Evolutionary conservation across 441 rosid species (phyloP).

Genomic region (Metrosideros polymorpha): DNA sequence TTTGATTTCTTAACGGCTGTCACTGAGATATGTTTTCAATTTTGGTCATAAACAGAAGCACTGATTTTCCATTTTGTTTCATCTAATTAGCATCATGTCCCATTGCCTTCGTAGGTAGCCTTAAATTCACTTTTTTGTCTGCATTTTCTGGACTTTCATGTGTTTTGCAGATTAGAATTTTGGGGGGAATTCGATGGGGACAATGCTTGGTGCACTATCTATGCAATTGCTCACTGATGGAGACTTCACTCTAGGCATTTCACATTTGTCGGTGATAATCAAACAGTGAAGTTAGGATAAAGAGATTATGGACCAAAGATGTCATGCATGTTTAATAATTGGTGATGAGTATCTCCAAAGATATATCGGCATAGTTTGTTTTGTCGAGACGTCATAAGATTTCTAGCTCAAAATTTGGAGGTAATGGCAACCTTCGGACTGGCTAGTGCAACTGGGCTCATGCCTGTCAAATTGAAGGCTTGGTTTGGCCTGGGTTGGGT

Average conservation of each 20-base stretch:
- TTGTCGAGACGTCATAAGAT: background rate
- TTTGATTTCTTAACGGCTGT: background rate
- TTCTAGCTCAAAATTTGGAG: background rate
- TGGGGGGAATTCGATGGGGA: background rate
- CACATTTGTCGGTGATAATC: background rate
- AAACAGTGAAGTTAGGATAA: background rate
- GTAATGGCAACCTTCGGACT: too few species aligned
- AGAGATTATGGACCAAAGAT: background rate
- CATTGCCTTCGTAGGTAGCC: background rate
- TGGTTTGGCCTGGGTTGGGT: background rate
- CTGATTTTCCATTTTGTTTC: background rate
- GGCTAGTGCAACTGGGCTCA: background rate
- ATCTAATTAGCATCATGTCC: too few species aligned
- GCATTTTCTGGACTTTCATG: background rate
- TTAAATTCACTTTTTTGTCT: background rate
- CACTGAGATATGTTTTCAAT: background rate
- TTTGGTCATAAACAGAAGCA: background rate
- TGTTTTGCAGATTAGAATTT: background rate
- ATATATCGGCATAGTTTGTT: background rate
- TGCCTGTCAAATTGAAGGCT: rapidly evolving
- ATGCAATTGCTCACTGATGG: background rate
- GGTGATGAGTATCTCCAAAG: background rate
- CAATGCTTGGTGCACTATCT: background rate
- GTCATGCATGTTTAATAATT: background rate
- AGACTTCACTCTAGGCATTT: background rate